Base-by-base conservation (phyloP, 352 stramenopile species). In the Pythium scleroteichum region DNA sequence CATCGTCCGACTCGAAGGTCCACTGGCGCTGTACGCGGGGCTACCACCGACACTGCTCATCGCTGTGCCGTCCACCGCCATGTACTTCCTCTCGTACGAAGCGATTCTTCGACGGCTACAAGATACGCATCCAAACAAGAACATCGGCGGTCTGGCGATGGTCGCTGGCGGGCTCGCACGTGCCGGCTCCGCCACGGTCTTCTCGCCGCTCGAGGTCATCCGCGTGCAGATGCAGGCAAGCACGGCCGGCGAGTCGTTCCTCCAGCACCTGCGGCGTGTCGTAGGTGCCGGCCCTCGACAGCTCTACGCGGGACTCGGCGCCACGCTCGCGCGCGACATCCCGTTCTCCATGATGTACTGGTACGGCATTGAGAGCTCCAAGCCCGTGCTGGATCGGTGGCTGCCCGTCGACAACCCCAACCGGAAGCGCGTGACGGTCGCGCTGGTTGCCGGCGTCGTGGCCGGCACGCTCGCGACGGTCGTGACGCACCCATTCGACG, bases 11-110 rank as follows among this genome's bases (percentile, higher is more conserved):
- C 62, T 81, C 7, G 84, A 92, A 56, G 83, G 83, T 0, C 73
- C 82, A 1, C 27, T 83, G 14, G 84, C 83, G 26, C 66, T 95
- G 27, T 94, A 94, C 57, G 73, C 85, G 8, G 93, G 93, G 3
- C 65, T 98, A 9, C 64, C 75, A 9, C 92, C 95, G 7, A 98
- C 92, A 7, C 61, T 99, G 17, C 57, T 97, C 26, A 97, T 97
- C 64, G 88, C 88, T 1, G 77, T 98, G 13, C 94, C 96, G 0
- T 97, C 93, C 39, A 98, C 93, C 0, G 90, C 95, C 7, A 66
- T 98, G 32, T 98, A 98, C 66, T 98, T 98, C 64, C 90, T 90
- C 4, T 85, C 81, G 2, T 99, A 99, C 61, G 96, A 98, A 53
- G 58, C 86, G 50, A 58, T 96, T 10, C 60, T 83, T 16, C 60